Evolutionary conservation across 2,329 filamentous ascomycete species (phyloP).

Genomic region (Fusarium odoratissimum): DNA sequence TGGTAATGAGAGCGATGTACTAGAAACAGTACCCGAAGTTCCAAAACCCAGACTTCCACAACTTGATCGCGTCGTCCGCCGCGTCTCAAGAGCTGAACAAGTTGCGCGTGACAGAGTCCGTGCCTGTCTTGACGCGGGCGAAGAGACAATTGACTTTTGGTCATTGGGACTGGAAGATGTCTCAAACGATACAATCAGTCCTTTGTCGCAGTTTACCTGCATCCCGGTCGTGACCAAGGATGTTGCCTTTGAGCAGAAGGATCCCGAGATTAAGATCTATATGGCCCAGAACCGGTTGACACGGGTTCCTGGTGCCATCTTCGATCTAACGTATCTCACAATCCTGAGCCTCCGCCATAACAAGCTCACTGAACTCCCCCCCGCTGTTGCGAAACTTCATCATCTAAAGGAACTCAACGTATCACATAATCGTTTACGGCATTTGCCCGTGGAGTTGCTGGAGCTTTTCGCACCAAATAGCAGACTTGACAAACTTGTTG

Average conservation of each 20-base stretch:
- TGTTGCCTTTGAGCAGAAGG: conserved; percentile 69
- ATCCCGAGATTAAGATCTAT: conserved; percentile 70
- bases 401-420: conserved; percentile 74
- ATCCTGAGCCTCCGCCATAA: conserved; percentile 76
- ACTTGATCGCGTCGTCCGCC: conserved; percentile 48
- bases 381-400: conserved; percentile 66
- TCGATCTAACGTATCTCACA: conserved; percentile 70
- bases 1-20: conserved; percentile 57
- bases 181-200: conserved; percentile 67
- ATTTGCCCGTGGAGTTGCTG: conserved; percentile 72
- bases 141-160: conserved; percentile 72
- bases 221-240: conserved; percentile 66
- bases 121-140: conserved; percentile 66
- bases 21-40: conserved; percentile 49
- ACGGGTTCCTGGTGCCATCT: conserved; percentile 69
- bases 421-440: conserved; percentile 70
- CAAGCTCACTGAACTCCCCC: conserved; percentile 68
- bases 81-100: conserved; percentile 56
- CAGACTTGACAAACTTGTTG: conserved; percentile 62
- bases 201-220: conserved; percentile 64
- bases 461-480: conserved; percentile 60
- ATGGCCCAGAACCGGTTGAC: conserved; percentile 69
- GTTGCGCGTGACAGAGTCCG: conserved; percentile 60
- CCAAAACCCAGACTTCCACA: conserved; percentile 53
- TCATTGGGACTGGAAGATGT: conserved; percentile 64